phyloP scores from a whole-genome alignment of 2,329 filamentous ascomycete species.

The Chaetomium sp. region DNA sequence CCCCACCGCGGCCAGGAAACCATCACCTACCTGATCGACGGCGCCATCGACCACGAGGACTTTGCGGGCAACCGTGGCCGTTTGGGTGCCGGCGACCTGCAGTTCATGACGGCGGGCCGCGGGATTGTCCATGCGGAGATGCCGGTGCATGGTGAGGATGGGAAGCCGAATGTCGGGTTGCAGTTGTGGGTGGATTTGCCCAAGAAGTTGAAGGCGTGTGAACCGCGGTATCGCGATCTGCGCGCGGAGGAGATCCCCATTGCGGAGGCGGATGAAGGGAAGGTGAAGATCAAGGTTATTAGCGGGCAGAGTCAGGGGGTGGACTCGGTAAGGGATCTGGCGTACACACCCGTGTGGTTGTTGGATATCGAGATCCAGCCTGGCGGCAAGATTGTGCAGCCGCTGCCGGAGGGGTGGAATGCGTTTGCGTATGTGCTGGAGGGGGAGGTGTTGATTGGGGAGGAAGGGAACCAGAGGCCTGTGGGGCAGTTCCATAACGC shows the following conservation, averaged over 20 bases:
- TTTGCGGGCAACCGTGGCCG: conserved; percentile 82
- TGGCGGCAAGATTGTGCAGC: conserved; percentile 69
- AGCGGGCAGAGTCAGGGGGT: conserved; percentile 77
- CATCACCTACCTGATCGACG: conserved; percentile 83
- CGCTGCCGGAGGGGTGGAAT: conserved; percentile 76
- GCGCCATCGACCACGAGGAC: conserved; percentile 85
- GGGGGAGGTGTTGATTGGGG: conserved; percentile 61
- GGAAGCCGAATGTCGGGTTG: conserved; percentile 73
- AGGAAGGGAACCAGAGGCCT: conserved; percentile 41
- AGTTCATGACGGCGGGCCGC: conserved; percentile 93
- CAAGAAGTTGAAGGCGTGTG: conserved; percentile 71
- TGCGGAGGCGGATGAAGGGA: conserved; percentile 63
- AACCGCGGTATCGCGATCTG: conserved; percentile 87
- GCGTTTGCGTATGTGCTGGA: conserved; percentile 82
- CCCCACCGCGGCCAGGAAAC: conserved; percentile 75
- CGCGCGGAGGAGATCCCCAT: conserved; percentile 70
- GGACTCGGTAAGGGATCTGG: conserved; percentile 81
- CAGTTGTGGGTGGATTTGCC: conserved; percentile 96
- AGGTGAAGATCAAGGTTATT: conserved; percentile 82
- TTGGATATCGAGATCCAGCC: conserved; percentile 76
- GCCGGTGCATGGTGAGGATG: conserved; percentile 66
- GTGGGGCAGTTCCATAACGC: conserved; percentile 78
- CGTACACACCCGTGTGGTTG: conserved; percentile 96
- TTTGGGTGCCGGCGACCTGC: conserved; percentile 79
- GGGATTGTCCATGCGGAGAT: conserved; percentile 96